A percentile compares a stretch with the other conserved stretches of the same genome.
Conservation (phyloP, 129 eudicot genomes). For the Helichrysum umbraculigerum region DNA sequence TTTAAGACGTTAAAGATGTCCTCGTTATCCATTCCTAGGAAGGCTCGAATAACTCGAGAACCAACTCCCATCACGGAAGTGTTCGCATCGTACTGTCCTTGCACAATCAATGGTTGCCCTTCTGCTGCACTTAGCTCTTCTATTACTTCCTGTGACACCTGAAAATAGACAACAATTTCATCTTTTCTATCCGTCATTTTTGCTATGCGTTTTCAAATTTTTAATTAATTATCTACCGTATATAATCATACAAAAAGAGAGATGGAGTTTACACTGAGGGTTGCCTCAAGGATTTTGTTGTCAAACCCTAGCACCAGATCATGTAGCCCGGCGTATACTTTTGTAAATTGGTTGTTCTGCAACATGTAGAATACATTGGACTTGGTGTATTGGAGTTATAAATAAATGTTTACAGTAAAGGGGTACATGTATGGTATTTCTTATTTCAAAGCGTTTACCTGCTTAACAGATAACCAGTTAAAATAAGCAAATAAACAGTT, state of each 20-base stretch:
- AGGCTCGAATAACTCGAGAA: slow-evolving; percentile 30
- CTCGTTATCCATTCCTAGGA: slow-evolving; percentile 28
- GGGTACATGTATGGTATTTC: too few species aligned
- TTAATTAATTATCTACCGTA: not conserved
- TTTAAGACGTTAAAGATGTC: slow-evolving; percentile 31
- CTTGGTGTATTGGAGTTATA: not conserved
- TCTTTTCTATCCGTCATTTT: not conserved
- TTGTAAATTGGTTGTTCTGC: slow-evolving; percentile 48
- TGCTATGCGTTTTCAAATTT: not conserved
- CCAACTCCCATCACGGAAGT: slow-evolving; percentile 35
- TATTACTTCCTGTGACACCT: slow-evolving; percentile 59
- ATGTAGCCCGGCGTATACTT: slow-evolving; percentile 46
- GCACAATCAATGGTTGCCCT: slow-evolving; percentile 51
- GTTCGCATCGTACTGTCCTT: slow-evolving; percentile 27
- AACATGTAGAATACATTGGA: not conserved
- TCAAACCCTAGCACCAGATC: slow-evolving; percentile 71
- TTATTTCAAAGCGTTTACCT: too few species aligned
- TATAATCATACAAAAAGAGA: not conserved
- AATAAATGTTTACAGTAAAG: too few species aligned
- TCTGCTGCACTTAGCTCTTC: slow-evolving; percentile 44
- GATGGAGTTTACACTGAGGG: slow-evolving; percentile 40
- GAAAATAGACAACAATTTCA: not conserved
- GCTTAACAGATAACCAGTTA: too few species aligned
- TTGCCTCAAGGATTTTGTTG: slow-evolving; percentile 56
- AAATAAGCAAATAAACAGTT: too few species aligned